Base-by-base conservation (phyloP, 176 grass and related monocot species). In the Puccinellia tenuiflora region DNA sequence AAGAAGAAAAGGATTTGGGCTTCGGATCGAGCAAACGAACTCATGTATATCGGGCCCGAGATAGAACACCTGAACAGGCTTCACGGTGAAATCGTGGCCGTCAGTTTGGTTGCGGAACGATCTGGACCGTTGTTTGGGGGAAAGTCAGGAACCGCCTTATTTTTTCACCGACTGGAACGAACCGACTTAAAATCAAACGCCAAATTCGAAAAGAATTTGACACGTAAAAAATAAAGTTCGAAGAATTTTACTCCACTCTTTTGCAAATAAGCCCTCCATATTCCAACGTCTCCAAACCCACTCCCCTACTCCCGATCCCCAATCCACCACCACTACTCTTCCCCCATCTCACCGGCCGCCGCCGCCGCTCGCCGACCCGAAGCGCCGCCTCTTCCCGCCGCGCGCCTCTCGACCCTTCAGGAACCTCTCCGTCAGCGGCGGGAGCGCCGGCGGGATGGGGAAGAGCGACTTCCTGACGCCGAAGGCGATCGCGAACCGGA, bases 401-500 rank as follows among this genome's bases (percentile, higher is more conserved):
- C 11, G 30, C 57, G 1, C 18, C 46, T 16, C 33, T 12, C 9
- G 30, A 35, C 33, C 26, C 35, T 26, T 38, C 56, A n/a, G 31
- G 26, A 11, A 18, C 25, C 9, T 17, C 21, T 26, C 20, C 34
- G 21, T 12, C 76, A 7, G 5, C 43, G 20, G 78, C 50, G 15
- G 24, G n/a, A n/a, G n/a, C 30, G 52, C n/a, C 43, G 73, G 20
- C 25, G 43, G 29, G 63, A 98, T 98, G 92, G 90, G 95, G 84
- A 98, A 98, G 86, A 48, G 70, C 82, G 90, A 98, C 1, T 98
- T 98, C 81, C 63, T 94, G 83, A 94, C 95, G 26, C 90, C 88
- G 9, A 98, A 94, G 88, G 90, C 92, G 31, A 98, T 93, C 75
- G 95, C 90, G 9, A 98, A 98, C 62, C 78, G 92, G 28, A 98